Evolutionary conservation across 2,329 filamentous ascomycete genomes (phyloP), one percentile per base, ranked within the genome.

Genomic region (Sporothrix brasiliensis): DNA sequence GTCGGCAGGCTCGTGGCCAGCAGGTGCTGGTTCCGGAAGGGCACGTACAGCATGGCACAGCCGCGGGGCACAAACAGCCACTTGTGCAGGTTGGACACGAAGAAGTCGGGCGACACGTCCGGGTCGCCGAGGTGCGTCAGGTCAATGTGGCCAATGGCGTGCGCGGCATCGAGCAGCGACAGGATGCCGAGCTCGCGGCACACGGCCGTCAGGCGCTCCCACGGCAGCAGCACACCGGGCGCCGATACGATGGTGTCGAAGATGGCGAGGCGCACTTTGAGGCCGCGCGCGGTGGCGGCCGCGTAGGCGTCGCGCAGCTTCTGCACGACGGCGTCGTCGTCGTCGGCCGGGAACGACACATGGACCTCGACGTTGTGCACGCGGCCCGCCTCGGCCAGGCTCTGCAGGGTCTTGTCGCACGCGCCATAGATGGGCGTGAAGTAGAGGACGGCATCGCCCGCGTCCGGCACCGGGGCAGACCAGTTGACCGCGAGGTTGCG

Each of bases 61-160:
- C 87, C 88, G 69, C 91, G 88, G 13, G 91, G 91, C 4, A 86
- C 85, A 76, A 86, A 89, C 7, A 94, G 85, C 91, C 91, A 94
- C 77, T 92, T 92, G 79, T 92, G 89, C 73, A 86, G 88, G 76
- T 93, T 94, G 71, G 82, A 88, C 50, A 91, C 85, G 74, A 92
- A 88, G 79, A 93, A 93, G 78, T 94, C 91, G 0, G 90, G 86
- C 52, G 87, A 81, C 24, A 92, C 78, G 16, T 77, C 76, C 1
- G 61, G 34, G 58, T 5, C 4, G 68, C 78, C 77, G 44, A 93
- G 79, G 77, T 91, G 75, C 13, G 74, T 84, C 4, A 93, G 77
- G 4, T 87, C 83, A n/a, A 93, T 83, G 67, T 92, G 88, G 0
- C 91, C 91, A 44, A 93, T 80, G 0, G 86, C 87, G 77, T 94